Evolutionary conservation across 2,329 filamentous ascomycete genomes (phyloP).

Genomic region (Ilyonectria mors-panacis): DNA sequence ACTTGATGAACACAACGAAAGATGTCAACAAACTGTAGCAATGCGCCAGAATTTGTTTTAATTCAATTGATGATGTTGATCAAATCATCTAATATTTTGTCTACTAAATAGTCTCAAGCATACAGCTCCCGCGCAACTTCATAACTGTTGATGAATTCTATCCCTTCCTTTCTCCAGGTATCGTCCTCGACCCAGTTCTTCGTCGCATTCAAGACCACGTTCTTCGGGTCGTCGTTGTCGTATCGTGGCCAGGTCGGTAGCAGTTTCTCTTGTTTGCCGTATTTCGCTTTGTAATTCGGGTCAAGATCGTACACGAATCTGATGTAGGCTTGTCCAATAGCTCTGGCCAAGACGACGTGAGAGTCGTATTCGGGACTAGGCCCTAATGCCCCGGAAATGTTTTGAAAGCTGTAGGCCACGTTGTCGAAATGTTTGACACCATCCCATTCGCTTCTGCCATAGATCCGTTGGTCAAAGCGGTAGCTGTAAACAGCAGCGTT

Average conservation of each 20-base stretch:
- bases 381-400: conserved; percentile 63
- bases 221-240: conserved; percentile 54
- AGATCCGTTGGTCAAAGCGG: conserved; percentile 64
- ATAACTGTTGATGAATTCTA: conserved; percentile 49
- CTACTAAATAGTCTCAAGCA: conserved; percentile 18
- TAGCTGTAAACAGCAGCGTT: conserved; percentile 61
- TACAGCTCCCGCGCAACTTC: conserved; percentile 46
- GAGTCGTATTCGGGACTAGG: conserved; percentile 60
- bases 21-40: background rate
- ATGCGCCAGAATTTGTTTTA: background rate
- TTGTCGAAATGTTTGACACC: conserved; percentile 65
- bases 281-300: conserved; percentile 54
- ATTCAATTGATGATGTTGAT: background rate
- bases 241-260: conserved; percentile 61
- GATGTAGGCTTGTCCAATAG: conserved; percentile 59
- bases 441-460: conserved; percentile 56
- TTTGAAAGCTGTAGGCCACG: conserved; percentile 66
- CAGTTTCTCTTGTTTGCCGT: conserved; percentile 33
- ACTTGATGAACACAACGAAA: too few species aligned
- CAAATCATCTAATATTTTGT: background rate
- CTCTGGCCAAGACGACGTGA: conserved; percentile 52
- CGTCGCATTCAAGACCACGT: conserved; percentile 63
- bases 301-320: conserved; percentile 60
- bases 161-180: conserved; percentile 63
- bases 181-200: conserved; percentile 62